Percentiles rank a stretch among this genome's conserved stretches.
Evolutionary conservation across 805 yeast genomes (phyloP).

Genomic region (Candida dendrica): DNA sequence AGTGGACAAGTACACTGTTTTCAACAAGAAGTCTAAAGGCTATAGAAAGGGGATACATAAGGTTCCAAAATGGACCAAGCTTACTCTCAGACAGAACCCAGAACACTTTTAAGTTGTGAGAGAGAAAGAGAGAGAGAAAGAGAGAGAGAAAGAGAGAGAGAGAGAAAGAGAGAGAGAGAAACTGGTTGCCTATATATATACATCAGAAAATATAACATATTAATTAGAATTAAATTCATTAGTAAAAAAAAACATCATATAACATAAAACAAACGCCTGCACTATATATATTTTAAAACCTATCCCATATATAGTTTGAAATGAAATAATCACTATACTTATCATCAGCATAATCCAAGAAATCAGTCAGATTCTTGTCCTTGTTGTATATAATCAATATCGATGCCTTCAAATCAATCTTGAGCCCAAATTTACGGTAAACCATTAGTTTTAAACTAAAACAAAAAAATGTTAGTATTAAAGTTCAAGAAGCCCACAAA

Average conservation of each 20-base stretch:
- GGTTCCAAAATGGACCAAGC: slow-evolving; percentile 89
- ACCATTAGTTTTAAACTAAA: slow-evolving; percentile 43
- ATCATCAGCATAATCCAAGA: slow-evolving; percentile 40
- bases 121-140: too few species aligned
- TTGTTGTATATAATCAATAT: slow-evolving; percentile 44
- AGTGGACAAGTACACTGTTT: slow-evolving; percentile 81
- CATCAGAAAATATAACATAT: too few species aligned
- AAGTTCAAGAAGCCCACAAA: background rate
- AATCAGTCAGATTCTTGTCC: slow-evolving; percentile 36
- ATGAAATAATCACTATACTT: slow-evolving; percentile 62
- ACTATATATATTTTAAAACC: slow-evolving; percentile 22
- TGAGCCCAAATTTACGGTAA: slow-evolving; percentile 53
- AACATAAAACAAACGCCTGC: too few species aligned
- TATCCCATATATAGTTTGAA: slow-evolving; percentile 76
- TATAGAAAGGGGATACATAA: slow-evolving; percentile 86
- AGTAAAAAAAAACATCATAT: too few species aligned
- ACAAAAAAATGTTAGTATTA: background rate
- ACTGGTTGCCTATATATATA: too few species aligned
- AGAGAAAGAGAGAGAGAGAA: too few species aligned
- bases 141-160: too few species aligned
- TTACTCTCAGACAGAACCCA: slow-evolving; percentile 76
- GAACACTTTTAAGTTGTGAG: slow-evolving; percentile 22
- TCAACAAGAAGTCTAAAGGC: slow-evolving; percentile 62
- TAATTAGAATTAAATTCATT: too few species aligned
- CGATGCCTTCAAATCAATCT: slow-evolving; percentile 33